Conservation (phyloP, 345 rosid genomes). For the Citrus mangshanensis region DNA sequence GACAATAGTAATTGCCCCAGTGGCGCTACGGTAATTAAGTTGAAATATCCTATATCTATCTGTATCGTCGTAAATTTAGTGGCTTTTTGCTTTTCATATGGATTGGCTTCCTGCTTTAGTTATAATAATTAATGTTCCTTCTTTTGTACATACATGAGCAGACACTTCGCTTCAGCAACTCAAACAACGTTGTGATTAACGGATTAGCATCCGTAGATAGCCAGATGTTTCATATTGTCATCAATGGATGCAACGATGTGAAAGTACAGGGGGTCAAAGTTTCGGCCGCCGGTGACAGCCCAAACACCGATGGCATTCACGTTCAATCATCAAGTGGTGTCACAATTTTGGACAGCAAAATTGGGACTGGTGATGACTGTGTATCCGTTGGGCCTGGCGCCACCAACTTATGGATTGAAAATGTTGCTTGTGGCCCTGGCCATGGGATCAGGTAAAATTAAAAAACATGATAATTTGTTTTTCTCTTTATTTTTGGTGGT, state of each 20-base stretch:
- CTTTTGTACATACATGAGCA: background rate
- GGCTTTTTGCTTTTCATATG: too few relatives aligned
- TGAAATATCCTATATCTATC: too few relatives aligned
- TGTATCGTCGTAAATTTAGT: too few relatives aligned
- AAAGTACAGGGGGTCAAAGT: background rate
- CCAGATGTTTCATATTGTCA: background rate
- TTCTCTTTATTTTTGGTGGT: background rate
- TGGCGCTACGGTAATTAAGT: background rate
- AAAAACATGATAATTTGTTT: background rate
- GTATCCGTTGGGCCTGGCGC: conserved; percentile 70
- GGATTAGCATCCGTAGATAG: conserved; percentile 3
- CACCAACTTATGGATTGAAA: conserved; percentile 47
- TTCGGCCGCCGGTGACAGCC: background rate
- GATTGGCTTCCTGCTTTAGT: too few relatives aligned
- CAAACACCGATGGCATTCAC: background rate
- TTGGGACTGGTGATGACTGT: conserved; percentile 76
- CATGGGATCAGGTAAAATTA: conserved; percentile 48
- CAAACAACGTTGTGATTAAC: background rate
- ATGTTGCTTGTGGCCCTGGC: conserved; percentile 71
- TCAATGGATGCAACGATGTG: background rate
- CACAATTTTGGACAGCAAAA: conserved; percentile 45
- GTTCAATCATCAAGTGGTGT: background rate
- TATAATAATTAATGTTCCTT: background rate
- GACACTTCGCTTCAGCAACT: background rate
- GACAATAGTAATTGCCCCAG: background rate